phyloP scores from a whole-genome alignment of 1,139 yeast genomes.

The Suhomyces bribrorum region DNA sequence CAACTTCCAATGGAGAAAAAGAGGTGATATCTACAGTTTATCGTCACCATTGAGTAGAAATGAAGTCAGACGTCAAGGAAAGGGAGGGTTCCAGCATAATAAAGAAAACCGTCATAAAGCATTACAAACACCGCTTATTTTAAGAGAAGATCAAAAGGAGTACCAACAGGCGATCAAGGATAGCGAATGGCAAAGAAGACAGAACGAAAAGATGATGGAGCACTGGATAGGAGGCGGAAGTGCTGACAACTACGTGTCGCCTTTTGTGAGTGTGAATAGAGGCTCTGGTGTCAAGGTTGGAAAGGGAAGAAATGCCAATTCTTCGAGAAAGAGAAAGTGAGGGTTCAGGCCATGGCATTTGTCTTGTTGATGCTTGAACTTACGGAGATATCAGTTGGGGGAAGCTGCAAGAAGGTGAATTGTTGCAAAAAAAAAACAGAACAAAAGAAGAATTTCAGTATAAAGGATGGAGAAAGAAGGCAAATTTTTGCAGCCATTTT shows the following conservation, averaged over 20 bases:
- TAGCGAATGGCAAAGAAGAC: conserved; percentile 83
- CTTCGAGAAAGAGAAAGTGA: conserved; percentile 47
- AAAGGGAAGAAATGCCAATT: conserved; percentile 76
- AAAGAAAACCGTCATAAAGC: conserved; percentile 58
- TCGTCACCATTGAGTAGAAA: conserved; percentile 73
- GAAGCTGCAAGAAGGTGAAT: too few species aligned
- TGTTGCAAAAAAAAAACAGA: too few species aligned
- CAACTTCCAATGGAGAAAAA: conserved; percentile 90
- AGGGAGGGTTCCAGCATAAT: conserved; percentile 71
- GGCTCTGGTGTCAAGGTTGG: conserved; percentile 79
- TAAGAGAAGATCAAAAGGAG: conserved; percentile 93
- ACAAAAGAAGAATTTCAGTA: too few species aligned
- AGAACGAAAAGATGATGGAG: conserved; percentile 79
- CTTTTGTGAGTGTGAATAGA: conserved; percentile 69
- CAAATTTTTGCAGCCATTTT: too few species aligned
- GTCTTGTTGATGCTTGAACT: too few species aligned
- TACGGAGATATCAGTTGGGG: too few species aligned
- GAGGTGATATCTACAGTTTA: conserved; percentile 80
- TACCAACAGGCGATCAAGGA: conserved; percentile 84
- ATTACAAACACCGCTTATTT: conserved; percentile 53
- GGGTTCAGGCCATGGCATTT: neutral
- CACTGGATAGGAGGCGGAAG: conserved; percentile 95
- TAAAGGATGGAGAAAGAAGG: too few species aligned
- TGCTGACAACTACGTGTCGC: conserved; percentile 88
- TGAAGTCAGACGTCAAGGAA: conserved; percentile 61